These are phyloP conservation scores for Paramecium sonneborni DNA, from an alignment of 73 alveolate genomes.

Conservation along the genomic window DNA sequence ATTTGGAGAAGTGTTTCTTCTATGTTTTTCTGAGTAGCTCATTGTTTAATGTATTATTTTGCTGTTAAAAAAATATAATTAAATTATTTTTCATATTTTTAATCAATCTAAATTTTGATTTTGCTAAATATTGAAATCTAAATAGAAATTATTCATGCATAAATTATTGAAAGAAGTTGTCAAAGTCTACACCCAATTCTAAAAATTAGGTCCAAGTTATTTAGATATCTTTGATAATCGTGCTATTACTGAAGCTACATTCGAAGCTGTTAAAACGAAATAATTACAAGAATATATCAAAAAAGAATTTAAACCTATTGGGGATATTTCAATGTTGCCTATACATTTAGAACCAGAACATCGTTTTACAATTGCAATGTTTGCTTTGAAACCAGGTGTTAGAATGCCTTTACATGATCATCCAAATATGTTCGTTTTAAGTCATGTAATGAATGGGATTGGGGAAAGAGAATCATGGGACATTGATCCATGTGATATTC, in stretches of 20 bases:
- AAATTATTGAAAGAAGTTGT: conserved; percentile 19
- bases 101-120: background rate
- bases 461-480: conserved; percentile 60
- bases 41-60: background rate
- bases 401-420: conserved; percentile 56
- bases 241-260: conserved; percentile 26
- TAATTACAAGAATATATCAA: conserved; percentile 26
- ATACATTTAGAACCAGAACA: conserved; percentile 38
- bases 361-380: conserved; percentile 18
- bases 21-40: conserved; percentile 50
- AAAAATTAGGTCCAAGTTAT: conserved; percentile 1
- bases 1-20: conserved; percentile 13
- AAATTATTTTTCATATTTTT: background rate
- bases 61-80: background rate
- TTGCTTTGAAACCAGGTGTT: conserved; percentile 44
- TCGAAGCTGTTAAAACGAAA: conserved; percentile 50
- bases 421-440: conserved; percentile 56
- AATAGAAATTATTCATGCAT: background rate
- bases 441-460: conserved; percentile 37
- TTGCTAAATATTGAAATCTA: background rate
- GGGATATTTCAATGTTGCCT: conserved; percentile 39
- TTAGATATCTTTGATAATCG: conserved; percentile 41
- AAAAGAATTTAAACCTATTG: conserved; percentile 44
- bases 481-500: background rate
- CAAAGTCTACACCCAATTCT: background rate